Evolutionary conservation across 306 rosid genomes (phyloP).

Genomic region (Mucuna pruriens): DNA sequence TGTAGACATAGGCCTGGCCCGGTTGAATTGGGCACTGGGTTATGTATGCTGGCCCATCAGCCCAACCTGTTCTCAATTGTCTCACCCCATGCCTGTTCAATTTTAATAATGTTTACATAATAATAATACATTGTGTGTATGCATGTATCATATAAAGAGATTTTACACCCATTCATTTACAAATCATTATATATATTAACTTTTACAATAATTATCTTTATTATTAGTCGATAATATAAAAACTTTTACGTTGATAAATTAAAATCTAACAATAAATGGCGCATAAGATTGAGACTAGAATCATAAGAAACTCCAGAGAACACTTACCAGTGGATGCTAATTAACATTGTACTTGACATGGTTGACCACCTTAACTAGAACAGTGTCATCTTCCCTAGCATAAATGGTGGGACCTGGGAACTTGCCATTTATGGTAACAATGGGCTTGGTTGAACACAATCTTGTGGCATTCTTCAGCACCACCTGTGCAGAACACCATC

Average conservation of each 20-base stretch:
- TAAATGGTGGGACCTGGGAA: constrained; percentile 60
- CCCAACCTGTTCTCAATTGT: constrained; percentile 84
- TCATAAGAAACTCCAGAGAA: background rate
- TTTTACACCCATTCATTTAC: too few relatives aligned
- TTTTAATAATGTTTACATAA: background rate
- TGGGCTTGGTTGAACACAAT: constrained; percentile 57
- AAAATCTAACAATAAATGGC: background rate
- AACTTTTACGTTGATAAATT: too few relatives aligned
- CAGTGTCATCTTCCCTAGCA: constrained; percentile 61
- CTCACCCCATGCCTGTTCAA: constrained; percentile 78
- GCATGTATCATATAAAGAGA: too few relatives aligned
- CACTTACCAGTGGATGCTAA: constrained; percentile 83
- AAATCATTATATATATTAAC: too few relatives aligned
- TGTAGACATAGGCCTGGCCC: constrained; percentile 62
- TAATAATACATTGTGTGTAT: background rate
- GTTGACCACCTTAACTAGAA: constrained; percentile 54
- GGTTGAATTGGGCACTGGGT: constrained; percentile 93
- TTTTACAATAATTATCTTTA: too few relatives aligned
- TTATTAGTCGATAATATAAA: too few relatives aligned
- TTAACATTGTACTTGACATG: constrained; percentile 87
- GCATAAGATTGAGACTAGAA: background rate
- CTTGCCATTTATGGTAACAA: constrained; percentile 51
- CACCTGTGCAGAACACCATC: constrained; percentile 42
- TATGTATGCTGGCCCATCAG: constrained; percentile 91
- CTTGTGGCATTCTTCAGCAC: constrained; percentile 59